Percentiles rank a stretch among this genome's conserved stretches.
Evolutionary conservation across 2,329 filamentous ascomycete species (phyloP).

Genomic region (Trichophyton schoenleinii): DNA sequence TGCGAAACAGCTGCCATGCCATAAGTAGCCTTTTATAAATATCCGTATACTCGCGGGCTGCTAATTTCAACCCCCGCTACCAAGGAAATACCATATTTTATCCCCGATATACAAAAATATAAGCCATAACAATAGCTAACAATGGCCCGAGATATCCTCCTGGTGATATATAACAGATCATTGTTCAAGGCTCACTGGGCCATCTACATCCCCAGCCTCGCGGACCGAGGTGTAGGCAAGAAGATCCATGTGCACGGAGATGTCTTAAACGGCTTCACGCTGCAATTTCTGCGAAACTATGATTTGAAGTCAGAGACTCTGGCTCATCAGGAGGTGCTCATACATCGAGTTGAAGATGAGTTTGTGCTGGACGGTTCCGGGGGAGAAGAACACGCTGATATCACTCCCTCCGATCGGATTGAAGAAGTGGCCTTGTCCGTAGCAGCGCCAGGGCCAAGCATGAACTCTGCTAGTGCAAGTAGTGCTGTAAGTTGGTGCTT

Average conservation of each 20-base stretch:
- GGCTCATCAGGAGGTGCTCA: background rate
- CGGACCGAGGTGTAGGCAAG: conserved; percentile 14
- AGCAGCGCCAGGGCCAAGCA: conserved; percentile 15
- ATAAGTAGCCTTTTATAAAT: no score
- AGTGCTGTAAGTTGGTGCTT: conserved; percentile 1
- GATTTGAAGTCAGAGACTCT: conserved; percentile 7
- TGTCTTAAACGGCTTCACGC: conserved; percentile 14
- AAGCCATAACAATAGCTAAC: background rate
- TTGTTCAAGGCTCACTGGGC: conserved; percentile 20
- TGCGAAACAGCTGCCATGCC: no score
- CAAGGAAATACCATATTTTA: background rate
- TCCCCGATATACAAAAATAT: no score
- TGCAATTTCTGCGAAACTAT: conserved; percentile 16
- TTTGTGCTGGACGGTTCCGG: background rate
- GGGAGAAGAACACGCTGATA: conserved; percentile 3
- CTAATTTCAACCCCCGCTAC: background rate
- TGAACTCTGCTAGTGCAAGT: conserved; percentile 9
- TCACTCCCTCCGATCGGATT: conserved; percentile 9
- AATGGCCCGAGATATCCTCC: conserved; percentile 12
- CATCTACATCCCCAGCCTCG: conserved; percentile 15
- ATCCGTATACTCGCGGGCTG: no score
- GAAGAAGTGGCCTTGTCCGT: conserved; percentile 16
- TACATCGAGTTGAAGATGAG: background rate
- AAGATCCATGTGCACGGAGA: conserved; percentile 17
- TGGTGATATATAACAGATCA: conserved; percentile 16